Evolutionary conservation across 495 filamentous ascomycete species (phyloP).

Genomic region (Trypethelium eluteriae): DNA sequence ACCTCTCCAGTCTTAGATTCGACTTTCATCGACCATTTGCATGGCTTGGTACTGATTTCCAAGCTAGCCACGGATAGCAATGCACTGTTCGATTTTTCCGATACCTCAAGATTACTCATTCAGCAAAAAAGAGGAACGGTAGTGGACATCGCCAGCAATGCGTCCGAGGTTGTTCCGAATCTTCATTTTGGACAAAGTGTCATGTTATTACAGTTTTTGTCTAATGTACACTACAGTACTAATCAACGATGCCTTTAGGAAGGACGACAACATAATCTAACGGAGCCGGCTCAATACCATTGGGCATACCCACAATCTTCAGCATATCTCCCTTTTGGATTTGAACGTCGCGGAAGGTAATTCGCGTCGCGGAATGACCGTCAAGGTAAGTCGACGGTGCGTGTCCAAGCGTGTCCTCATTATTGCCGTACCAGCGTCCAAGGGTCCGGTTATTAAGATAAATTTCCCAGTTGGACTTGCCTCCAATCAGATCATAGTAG

Average conservation of each 20-base stretch:
- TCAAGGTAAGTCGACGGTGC: constrained; percentile 51
- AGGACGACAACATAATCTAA: constrained; percentile 60
- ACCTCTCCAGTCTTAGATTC: no score
- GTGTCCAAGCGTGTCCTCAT: constrained; percentile 50
- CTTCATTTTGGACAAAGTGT: no score
- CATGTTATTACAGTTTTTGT: no score
- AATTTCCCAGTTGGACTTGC: constrained; percentile 46
- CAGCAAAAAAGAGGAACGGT: no score
- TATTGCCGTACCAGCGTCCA: constrained; percentile 52
- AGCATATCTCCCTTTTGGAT: constrained; percentile 49
- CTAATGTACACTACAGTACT: constrained; percentile 2
- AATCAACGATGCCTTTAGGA: constrained; percentile 54
- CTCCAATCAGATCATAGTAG: constrained; percentile 56
- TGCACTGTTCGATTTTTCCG: no score
- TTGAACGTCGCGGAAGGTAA: constrained; percentile 48
- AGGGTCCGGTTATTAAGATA: constrained; percentile 46
- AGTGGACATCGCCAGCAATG: no score
- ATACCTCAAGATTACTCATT: no score
- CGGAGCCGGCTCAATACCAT: constrained; percentile 55
- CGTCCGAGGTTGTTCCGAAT: no score
- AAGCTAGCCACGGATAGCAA: no score
- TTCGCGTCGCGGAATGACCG: constrained; percentile 55
- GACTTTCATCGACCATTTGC: no score
- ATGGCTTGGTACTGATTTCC: no score
- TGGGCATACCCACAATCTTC: constrained; percentile 51